Evolutionary conservation across 192 early-diverging fungal species (phyloP).

Genomic region (Chytriomyces sp.): DNA sequence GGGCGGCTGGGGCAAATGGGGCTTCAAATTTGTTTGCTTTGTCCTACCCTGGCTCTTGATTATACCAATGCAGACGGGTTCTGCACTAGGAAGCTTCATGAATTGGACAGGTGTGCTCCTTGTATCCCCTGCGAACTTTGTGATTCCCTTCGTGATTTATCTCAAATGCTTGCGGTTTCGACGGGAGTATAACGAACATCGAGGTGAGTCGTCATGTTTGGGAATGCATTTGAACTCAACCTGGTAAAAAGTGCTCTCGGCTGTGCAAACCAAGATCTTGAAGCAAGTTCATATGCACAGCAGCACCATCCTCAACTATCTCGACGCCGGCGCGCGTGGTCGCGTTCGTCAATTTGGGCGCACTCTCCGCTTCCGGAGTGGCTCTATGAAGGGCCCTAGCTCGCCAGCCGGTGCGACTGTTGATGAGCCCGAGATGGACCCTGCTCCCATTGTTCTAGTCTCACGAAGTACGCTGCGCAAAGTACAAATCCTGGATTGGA

Average conservation of each 20-base stretch:
- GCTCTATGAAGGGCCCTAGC: constrained; percentile 7
- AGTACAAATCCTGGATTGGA: background rate
- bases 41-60: constrained; percentile 52
- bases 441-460: background rate
- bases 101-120: constrained; percentile 57
- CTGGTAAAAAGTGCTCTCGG: constrained; percentile 29
- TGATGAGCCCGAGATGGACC: constrained; percentile 10
- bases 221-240: background rate
- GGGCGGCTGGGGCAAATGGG: background rate
- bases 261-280: constrained; percentile 49
- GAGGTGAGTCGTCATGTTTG: constrained; percentile 22
- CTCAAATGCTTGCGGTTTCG: constrained; percentile 54
- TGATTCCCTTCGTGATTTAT: constrained; percentile 60
- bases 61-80: constrained; percentile 49
- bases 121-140: constrained; percentile 56
- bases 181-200: constrained; percentile 43
- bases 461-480: background rate
- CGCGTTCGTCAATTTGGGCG: background rate
- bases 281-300: constrained; percentile 51
- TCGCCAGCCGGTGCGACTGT: constrained; percentile 3
- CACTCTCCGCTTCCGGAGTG: background rate
- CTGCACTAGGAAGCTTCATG: constrained; percentile 42
- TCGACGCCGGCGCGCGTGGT: constrained; percentile 21
- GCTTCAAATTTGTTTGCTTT: constrained; percentile 20
- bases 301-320: constrained; percentile 46